A percentile compares a stretch with the other conserved stretches of the same genome.
Conservation (phyloP, 1,284 basidiomycete genomes). For the Tylopilus sp. region DNA sequence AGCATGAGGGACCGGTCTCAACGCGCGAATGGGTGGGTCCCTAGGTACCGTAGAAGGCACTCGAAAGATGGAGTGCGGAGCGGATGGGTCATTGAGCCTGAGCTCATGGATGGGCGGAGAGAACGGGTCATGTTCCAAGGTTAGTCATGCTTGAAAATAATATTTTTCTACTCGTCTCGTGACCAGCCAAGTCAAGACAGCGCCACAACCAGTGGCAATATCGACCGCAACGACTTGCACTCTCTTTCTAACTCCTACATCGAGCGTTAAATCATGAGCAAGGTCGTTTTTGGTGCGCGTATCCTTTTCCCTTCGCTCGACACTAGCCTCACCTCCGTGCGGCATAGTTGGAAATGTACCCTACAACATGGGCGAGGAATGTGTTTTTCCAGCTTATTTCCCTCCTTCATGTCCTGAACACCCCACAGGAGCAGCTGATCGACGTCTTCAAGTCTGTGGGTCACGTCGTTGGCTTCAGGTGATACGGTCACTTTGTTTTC, state of each 20-base stretch:
- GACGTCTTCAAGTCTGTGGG: conserved; percentile 85
- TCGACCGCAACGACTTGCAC: background rate
- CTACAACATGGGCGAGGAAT: conserved; percentile 77
- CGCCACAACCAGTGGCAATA: background rate
- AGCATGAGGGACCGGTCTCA: background rate
- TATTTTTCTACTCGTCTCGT: background rate
- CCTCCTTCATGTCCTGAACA: conserved; percentile 11
- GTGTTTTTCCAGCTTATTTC: conserved; percentile 15
- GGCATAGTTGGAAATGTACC: conserved; percentile 79
- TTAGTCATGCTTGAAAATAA: background rate
- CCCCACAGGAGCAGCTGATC: conserved; percentile 66
- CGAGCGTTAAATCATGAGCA: conserved; percentile 24
- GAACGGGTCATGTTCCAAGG: too few species aligned
- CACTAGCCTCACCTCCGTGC: conserved; percentile 1
- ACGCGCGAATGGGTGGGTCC: background rate
- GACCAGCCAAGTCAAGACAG: conserved; percentile 3
- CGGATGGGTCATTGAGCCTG: too few species aligned
- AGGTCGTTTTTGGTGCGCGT: conserved; percentile 35
- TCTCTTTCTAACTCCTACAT: background rate
- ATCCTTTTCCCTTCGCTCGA: background rate
- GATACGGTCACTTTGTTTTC: background rate
- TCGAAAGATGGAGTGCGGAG: background rate
- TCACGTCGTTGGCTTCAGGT: conserved; percentile 86
- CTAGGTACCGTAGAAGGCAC: conserved; percentile 1
- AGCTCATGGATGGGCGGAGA: too few species aligned